Base-by-base conservation (phyloP, 768 basidiomycete species). In the Mycena amicta region DNA sequence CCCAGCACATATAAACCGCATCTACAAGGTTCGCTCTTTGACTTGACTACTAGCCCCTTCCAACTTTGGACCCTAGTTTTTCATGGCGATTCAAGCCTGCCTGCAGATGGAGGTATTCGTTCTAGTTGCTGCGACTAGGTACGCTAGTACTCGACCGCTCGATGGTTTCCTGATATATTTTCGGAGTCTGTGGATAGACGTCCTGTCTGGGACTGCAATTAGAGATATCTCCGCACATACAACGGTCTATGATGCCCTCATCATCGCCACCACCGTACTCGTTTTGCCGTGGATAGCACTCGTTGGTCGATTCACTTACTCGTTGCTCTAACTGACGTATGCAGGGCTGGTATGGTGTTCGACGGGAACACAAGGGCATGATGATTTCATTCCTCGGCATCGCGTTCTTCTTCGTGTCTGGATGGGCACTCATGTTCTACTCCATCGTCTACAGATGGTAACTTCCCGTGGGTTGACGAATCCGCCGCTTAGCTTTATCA, bases 311-410 rank as follows among this genome's bases (percentile, higher is more conserved):
- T n/a, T 25, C 18, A 23, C n/a, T n/a, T n/a, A n/a, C 22, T 13
- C 26, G 26, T 37, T 50, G 20, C 55, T 29, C 8, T 39, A 22
- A 13, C 20, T n/a, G n/a, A n/a, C n/a, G n/a, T n/a, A 57, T 29
- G 31, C 51, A 83, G 83, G 85, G 85, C 20, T 85, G 81, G 81
- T 80, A 76, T 57, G 74, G 81, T 13, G 79, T 85, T 22, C 76
- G 76, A 11, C 70, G 70, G 1, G 84, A 87, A 66, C 69, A 69
- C 64, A 80, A 72, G 57, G 50, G 52, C 15, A 45, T 77, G 47
- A 81, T 83, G 71, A 50, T 69, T 25, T 55, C 68, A 4, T 86
- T 84, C 74, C 68, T 85, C 25, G 68, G 62, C 28, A 68, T 81
- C 30, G 74, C 70, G 2, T 68, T 79, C 50, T 47, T 73, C 39